phyloP scores from a whole-genome alignment of 1,284 basidiomycete genomes.

The Erythrobasidium hasegawianum region DNA sequence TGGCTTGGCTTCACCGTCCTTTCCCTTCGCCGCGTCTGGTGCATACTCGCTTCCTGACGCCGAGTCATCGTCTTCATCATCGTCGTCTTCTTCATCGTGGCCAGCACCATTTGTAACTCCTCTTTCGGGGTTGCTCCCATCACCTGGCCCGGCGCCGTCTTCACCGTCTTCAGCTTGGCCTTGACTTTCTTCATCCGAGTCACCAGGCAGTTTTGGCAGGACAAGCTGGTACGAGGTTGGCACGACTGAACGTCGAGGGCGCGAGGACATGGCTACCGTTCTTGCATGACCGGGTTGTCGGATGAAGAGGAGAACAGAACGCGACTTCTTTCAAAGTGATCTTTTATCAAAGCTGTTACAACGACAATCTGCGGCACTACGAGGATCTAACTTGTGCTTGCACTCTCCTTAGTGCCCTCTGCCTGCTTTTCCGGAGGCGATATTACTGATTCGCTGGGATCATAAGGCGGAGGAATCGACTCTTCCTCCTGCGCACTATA shows the following conservation, averaged over 20 bases:
- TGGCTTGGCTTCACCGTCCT: conserved; percentile 15
- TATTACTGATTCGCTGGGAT: too few species aligned
- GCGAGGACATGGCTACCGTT: background rate
- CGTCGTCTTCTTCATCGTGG: conserved; percentile 2
- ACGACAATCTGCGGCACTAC: too few species aligned
- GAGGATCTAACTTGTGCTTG: too few species aligned
- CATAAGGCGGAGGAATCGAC: background rate
- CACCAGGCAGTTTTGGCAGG: conserved; percentile 16
- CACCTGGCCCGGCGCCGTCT: conserved; percentile 8
- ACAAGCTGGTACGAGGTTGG: conserved; percentile 26
- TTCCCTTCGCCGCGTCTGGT: conserved; percentile 28
- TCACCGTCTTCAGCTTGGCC: background rate
- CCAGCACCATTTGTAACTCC: conserved; percentile 5
- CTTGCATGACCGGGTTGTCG: too few species aligned
- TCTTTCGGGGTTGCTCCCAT: background rate
- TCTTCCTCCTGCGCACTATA: background rate
- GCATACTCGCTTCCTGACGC: conserved; percentile 31
- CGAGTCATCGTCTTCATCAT: conserved; percentile 13
- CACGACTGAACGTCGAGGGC: conserved; percentile 25
- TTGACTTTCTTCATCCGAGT: conserved; percentile 1
- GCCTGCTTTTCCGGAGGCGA: too few species aligned
- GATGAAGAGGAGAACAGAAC: too few species aligned
- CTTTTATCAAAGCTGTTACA: too few species aligned
- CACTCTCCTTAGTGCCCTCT: too few species aligned
- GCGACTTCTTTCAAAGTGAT: too few species aligned